phyloP scores from a whole-genome alignment of 495 filamentous ascomycete genomes.

The Stereocaulon alpinum region DNA sequence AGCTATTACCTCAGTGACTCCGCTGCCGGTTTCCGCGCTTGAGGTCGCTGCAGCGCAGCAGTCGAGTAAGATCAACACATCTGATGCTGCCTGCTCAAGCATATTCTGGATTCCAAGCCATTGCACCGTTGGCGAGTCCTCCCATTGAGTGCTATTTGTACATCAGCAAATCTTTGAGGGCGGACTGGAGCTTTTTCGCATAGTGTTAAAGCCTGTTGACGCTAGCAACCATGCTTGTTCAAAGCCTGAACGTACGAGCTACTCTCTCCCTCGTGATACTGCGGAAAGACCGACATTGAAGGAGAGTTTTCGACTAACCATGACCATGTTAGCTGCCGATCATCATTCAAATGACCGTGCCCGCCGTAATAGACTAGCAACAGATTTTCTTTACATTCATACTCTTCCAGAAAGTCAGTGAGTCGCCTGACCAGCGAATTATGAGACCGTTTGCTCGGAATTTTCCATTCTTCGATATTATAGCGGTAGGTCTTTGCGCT shows the following conservation, averaged over 20 bases:
- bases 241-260: no score
- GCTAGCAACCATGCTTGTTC: no score
- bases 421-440: neutral
- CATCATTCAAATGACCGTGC: constrained; percentile 43
- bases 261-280: no score
- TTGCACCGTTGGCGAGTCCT: constrained; percentile 14
- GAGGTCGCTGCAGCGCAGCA: constrained; percentile 41
- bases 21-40: constrained; percentile 2
- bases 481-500: neutral
- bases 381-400: constrained; percentile 39
- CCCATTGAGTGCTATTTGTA: constrained; percentile 13
- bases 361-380: constrained; percentile 46
- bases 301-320: constrained; percentile 16
- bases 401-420: constrained; percentile 36
- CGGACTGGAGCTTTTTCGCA: no score
- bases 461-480: neutral
- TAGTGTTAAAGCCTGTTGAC: no score
- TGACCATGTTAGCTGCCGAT: constrained; percentile 43
- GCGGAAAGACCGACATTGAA: no score
- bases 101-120: constrained; percentile 47
- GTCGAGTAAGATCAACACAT: constrained; percentile 43
- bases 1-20: constrained; percentile 26
- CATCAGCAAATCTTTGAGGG: no score
- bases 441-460: neutral
- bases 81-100: constrained; percentile 40